Evolutionary conservation across 257 asterid genomes (phyloP), one percentile per base, ranked within the genome.

Genomic region (Cinchona pubescens): DNA sequence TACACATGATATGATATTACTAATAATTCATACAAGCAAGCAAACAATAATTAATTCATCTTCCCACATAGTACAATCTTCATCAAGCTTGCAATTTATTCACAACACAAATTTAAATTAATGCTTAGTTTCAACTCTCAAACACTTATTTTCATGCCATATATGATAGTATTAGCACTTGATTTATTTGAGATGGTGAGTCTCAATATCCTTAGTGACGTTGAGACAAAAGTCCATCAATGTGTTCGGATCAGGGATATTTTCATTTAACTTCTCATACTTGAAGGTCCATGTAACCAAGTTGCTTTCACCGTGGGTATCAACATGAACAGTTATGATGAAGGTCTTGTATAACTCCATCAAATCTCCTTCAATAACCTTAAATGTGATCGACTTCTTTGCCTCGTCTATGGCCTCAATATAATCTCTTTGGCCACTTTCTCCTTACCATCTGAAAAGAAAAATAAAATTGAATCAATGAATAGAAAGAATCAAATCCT

Each of bases 321-420:
- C 73, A 14, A 72, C 75, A 13, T 53, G 72, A 2, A 58, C 21
- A 29, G 0, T 43, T 19, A 62, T 5, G 45, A 40, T 72, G 7
- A 84, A 72, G 7, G 45, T 13, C 35, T 71, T 81, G 80, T 70
- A 85, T 2, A 15, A 2, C 32, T 69, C 38, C 69, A 73, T 1
- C 3, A 76, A 21, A 61, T 69, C 83, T 37, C 85, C 86, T 71
- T 61, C 84, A 14, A 79, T 51, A 25, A 56, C 76, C 67, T 40
- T 78, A n/a, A 18, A 85, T 27, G 53, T 80, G 27, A 85, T 70
- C n/a, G 83, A 72, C 56, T 76, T 80, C n/a, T 76, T 78, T 48
- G 19, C 38, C 61, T 80, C 80, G 55, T 85, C 85, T 42, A 82
- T 46, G 58, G 62, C 83, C 13, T 78, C 83, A 34, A 82, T 59